Conservation (phyloP, 306 rosid species). For the Delonix regia region DNA sequence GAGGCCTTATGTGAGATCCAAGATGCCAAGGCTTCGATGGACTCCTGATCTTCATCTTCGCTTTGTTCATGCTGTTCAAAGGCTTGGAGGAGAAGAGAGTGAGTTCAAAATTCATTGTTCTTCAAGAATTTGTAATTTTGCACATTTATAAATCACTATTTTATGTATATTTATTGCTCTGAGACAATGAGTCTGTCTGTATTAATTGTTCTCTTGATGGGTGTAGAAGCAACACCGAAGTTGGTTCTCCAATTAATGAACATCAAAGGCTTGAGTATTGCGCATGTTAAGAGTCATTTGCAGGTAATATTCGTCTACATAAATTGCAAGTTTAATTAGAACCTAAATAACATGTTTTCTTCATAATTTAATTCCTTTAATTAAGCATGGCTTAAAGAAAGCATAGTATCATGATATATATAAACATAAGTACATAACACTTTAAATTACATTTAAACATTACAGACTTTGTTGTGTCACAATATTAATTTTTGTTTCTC, state of each 20-base stretch:
- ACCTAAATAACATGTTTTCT: no score
- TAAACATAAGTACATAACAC: no score
- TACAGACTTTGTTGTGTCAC: no score
- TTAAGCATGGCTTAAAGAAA: no score
- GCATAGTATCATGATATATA: no score
- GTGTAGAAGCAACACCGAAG: conserved; percentile 92
- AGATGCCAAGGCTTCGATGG: conserved; percentile 90
- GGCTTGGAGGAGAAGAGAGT: conserved; percentile 98
- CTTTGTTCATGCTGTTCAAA: conserved; percentile 83
- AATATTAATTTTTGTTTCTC: no score
- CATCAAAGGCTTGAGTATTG: conserved; percentile 87
- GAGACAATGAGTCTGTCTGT: not conserved
- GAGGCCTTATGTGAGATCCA: conserved; percentile 95
- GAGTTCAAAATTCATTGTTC: conserved; percentile 29
- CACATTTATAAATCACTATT: not conserved
- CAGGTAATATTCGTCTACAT: conserved; percentile 57
- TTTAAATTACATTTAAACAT: not conserved
- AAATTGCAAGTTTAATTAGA: no score
- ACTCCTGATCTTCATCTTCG: conserved; percentile 93
- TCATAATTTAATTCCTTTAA: no score
- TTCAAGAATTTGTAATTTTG: not conserved
- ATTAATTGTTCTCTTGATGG: conserved; percentile 21
- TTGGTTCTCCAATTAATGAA: conserved; percentile 97
- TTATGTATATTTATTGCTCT: not conserved
- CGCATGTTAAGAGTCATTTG: conserved; percentile 98